phyloP scores from a whole-genome alignment of 2,329 filamentous ascomycete genomes.

The Ceratocystis papillata region DNA sequence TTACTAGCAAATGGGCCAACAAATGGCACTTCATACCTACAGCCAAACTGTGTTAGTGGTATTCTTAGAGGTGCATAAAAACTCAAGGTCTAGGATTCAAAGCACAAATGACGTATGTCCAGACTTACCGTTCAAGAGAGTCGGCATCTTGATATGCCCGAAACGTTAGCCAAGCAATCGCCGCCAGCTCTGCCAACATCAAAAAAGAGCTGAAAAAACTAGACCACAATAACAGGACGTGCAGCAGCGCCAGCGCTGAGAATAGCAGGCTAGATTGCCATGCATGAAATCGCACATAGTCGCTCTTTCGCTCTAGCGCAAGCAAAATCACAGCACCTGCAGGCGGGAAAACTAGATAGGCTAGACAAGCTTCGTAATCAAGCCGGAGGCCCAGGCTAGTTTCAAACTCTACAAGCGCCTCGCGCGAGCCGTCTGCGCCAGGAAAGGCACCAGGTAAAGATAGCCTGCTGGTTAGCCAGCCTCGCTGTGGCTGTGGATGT shows the following conservation, averaged over 20 bases:
- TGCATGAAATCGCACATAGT: constrained; percentile 95
- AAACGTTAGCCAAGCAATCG: constrained; percentile 66
- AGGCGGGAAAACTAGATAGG: constrained; percentile 77
- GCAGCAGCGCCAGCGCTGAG: constrained; percentile 60
- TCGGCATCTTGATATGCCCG: constrained; percentile 77
- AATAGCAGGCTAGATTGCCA: constrained; percentile 89
- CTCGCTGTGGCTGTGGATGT: constrained; percentile 35
- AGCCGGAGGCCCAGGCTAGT: constrained; percentile 78
- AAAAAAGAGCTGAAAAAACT: constrained; percentile 73
- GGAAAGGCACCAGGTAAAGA: constrained; percentile 34
- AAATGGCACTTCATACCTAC: constrained; percentile 73
- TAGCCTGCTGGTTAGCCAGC: constrained; percentile 25
- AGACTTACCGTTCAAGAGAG: constrained; percentile 46
- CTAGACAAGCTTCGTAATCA: constrained; percentile 81
- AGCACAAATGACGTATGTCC: constrained; percentile 31
- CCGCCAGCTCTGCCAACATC: constrained; percentile 59
- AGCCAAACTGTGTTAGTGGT: constrained; percentile 25
- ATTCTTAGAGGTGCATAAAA: constrained; percentile 24
- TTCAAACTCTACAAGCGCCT: constrained; percentile 70
- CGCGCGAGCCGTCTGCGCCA: constrained; percentile 35
- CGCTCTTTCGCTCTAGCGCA: constrained; percentile 83
- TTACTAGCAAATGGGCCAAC: constrained; percentile 77
- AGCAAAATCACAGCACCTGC: constrained; percentile 74
- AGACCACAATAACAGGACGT: constrained; percentile 80
- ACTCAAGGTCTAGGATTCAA: constrained; percentile 32